Base-by-base conservation (phyloP, 169 alveolate genomes). In the Plasmodium reichenowi region DNA sequence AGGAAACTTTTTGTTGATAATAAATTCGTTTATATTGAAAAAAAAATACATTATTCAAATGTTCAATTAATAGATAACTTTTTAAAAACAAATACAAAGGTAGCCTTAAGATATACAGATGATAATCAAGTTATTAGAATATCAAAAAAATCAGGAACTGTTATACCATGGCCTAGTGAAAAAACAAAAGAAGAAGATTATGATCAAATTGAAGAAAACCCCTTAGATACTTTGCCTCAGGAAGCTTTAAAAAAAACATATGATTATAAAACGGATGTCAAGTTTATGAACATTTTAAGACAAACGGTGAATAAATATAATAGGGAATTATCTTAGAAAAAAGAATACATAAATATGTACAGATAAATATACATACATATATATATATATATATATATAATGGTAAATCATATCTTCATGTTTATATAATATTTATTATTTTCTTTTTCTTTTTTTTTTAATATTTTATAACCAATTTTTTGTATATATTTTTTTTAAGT, bases 111-210 rank as follows among this genome's bases (percentile, higher is more conserved):
- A 43, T 60, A 66, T 50, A 67, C 66, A 10, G 78, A 78, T 63
- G 89, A 38, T 32, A 68, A 56, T 10, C 62, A 60, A 50, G 68
- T 85, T 70, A 98, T 96, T 67, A 68, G 98, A 24, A 93, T 96
- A 68, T 92, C 97, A 13, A 95, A 93, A 93, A 96, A 95, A 87
- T 88, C 97, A 2, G 98, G 98, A 48, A 89, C 95, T 64, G 88
- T 96, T 47, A 95, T 96, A 67, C 98, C 98, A 10, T 95, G 97
- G 94, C 98, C 98, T 13, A 94, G 72, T 26, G 88, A 96, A 72
- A 92, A 88, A 48, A 72, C 94, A 12, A 52, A 74, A 63, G 91
- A 70, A 52, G 88, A 88, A 32, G 93, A 86, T 86, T 50, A 89
- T 88, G 88, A 91, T 75, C 76, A 93, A 86, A 86, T 86, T 26